These are phyloP conservation scores for Primulina eburnea DNA, from an alignment of 257 asterid species.

Conservation along the genomic window DNA sequence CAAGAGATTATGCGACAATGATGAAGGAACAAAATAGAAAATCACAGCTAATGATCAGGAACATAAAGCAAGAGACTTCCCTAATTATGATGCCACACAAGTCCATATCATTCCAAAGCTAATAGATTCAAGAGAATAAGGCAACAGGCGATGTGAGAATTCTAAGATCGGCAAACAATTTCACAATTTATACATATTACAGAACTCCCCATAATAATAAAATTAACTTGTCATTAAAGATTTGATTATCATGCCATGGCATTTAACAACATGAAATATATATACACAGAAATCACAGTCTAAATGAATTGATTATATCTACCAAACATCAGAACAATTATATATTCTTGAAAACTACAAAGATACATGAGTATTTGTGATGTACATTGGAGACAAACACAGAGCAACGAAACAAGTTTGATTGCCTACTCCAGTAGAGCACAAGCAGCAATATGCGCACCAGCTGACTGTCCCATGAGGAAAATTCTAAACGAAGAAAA, in stretches of 20 bases:
- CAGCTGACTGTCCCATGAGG: slow-evolving; percentile 98
- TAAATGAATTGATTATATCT: background rate
- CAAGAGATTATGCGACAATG: background rate
- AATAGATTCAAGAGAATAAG: background rate
- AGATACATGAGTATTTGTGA: no score
- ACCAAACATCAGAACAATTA: background rate
- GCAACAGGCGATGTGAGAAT: background rate
- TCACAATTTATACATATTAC: background rate
- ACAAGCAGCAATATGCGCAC: slow-evolving; percentile 95
- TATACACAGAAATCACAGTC: background rate
- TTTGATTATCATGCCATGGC: background rate
- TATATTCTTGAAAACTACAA: background rate
- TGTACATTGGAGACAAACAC: no score
- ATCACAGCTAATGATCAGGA: background rate
- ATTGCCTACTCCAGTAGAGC: slow-evolving; percentile 82
- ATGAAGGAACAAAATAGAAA: background rate
- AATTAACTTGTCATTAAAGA: background rate
- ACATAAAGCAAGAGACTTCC: background rate
- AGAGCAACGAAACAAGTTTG: slow-evolving; percentile 21
- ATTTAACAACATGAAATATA: background rate
- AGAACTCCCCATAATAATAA: background rate
- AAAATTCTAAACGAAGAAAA: slow-evolving; percentile 47
- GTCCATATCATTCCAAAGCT: background rate
- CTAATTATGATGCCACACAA: background rate
- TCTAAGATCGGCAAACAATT: background rate